Evolutionary conservation across 2,329 filamentous ascomycete species (phyloP).

Genomic region (Diaporthe sp.): DNA sequence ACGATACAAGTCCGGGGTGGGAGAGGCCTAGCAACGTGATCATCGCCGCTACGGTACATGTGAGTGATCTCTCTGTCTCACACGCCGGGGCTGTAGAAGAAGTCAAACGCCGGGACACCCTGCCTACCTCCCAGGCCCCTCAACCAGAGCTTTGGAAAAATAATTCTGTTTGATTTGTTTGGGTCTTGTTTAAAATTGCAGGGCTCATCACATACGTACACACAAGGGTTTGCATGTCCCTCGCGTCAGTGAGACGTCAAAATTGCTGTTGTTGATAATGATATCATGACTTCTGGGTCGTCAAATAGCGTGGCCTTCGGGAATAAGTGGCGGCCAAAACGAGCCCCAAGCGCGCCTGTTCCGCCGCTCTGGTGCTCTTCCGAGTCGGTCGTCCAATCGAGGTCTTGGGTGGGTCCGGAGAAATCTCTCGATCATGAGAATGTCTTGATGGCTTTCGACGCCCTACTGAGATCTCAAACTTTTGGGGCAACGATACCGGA

Average conservation of each 20-base stretch:
- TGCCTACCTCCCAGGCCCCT: neutral
- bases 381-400: neutral
- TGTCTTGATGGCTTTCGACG: neutral
- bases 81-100: neutral
- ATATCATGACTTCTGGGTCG: constrained; percentile 37
- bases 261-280: constrained; percentile 22
- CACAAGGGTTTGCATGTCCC: rapidly evolving
- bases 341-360: neutral
- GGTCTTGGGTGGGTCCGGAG: neutral
- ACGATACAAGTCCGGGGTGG: neutral
- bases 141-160: neutral
- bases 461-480: neutral
- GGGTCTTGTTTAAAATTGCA: neutral
- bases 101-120: too few species aligned
- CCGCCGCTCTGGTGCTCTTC: neutral
- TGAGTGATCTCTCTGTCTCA: neutral
- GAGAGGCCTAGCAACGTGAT: neutral
- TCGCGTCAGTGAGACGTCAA: constrained; percentile 6
- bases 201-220: too few species aligned
- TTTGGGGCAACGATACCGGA: neutral
- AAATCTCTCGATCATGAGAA: neutral
- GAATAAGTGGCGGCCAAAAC: neutral
- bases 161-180: rapidly evolving
- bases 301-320: constrained; percentile 23
- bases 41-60: neutral